Percentiles rank a stretch among this genome's conserved stretches.
Conservation (phyloP, 768 basidiomycete genomes). For the Boletales sp. region DNA sequence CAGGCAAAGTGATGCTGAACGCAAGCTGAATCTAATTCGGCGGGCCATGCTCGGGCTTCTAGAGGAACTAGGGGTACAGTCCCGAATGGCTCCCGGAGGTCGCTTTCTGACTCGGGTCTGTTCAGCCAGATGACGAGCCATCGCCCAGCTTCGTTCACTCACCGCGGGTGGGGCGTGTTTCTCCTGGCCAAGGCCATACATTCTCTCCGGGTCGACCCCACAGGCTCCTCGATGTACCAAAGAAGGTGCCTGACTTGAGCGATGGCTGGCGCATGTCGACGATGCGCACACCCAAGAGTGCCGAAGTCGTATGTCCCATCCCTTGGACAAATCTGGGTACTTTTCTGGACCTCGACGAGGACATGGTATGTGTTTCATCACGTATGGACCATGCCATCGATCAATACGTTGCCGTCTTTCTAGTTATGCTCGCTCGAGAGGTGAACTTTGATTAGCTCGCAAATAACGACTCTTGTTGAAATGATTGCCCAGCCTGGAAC, state of each 20-base stretch:
- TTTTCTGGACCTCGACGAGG: slow-evolving; percentile 34
- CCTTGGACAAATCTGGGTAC: slow-evolving; percentile 23
- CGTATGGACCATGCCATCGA: background rate
- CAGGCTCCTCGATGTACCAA: slow-evolving; percentile 6
- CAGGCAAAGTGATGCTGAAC: slow-evolving; percentile 33
- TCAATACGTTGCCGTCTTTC: background rate
- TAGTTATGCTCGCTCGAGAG: slow-evolving; percentile 29
- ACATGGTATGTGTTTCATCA: slow-evolving; percentile 34
- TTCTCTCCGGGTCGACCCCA: slow-evolving; percentile 7
- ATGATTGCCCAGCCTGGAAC: slow-evolving; percentile 28
- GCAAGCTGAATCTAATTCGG: slow-evolving; percentile 31
- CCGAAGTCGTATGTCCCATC: slow-evolving; percentile 30
- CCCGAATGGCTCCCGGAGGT: background rate
- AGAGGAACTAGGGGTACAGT: slow-evolving; percentile 36
- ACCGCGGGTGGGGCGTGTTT: slow-evolving; percentile 2
- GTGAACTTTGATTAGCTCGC: slow-evolving; percentile 8
- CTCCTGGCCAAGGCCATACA: background rate
- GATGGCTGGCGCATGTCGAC: slow-evolving; percentile 42
- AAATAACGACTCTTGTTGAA: too few relatives aligned
- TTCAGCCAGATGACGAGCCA: slow-evolving; percentile 20
- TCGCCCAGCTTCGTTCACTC: slow-evolving; percentile 10
- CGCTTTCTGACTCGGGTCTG: slow-evolving; percentile 3
- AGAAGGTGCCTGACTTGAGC: slow-evolving; percentile 7
- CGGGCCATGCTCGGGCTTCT: slow-evolving; percentile 42
- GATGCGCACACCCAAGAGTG: slow-evolving; percentile 34